These are phyloP conservation scores for Rheum nobile DNA, from an alignment of 148 eudicot genomes.

Conservation along the genomic window DNA sequence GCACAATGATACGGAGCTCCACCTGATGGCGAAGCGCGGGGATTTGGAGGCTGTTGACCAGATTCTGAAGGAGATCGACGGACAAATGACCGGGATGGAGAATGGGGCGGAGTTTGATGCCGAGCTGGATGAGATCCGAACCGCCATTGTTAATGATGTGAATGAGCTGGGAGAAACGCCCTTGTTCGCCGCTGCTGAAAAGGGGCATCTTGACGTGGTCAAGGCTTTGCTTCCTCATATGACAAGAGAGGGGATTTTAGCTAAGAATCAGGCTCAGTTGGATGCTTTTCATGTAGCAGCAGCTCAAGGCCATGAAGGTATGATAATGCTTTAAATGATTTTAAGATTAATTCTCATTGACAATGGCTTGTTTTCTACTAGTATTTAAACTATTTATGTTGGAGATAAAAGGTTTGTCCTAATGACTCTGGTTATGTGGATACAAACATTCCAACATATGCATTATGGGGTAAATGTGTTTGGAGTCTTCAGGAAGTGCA, in stretches of 20 bases:
- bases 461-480: background rate
- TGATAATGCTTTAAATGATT: background rate
- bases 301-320: slow-evolving; percentile 66
- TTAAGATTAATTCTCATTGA: background rate
- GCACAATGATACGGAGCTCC: slow-evolving; percentile 72
- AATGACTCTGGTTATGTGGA: background rate
- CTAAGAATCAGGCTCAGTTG: slow-evolving; percentile 47
- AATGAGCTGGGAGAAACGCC: slow-evolving; percentile 75
- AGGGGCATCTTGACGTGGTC: slow-evolving; percentile 47
- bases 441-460: background rate
- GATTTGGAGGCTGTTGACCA: slow-evolving; percentile 39
- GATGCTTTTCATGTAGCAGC: slow-evolving; percentile 72
- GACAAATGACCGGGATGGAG: slow-evolving; percentile 39
- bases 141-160: slow-evolving; percentile 55
- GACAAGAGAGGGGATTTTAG: slow-evolving; percentile 40
- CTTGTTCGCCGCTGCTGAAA: slow-evolving; percentile 59
- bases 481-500: background rate
- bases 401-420: background rate
- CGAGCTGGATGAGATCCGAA: slow-evolving; percentile 50
- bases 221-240: slow-evolving; percentile 43
- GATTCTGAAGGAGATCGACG: slow-evolving; percentile 51
- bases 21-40: slow-evolving; percentile 54
- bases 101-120: slow-evolving; percentile 50
- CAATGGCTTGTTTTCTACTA: background rate
- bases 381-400: background rate